Base-by-base conservation (phyloP, 2,329 filamentous ascomycete genomes). In the Trichoderma cornu-damae region DNA sequence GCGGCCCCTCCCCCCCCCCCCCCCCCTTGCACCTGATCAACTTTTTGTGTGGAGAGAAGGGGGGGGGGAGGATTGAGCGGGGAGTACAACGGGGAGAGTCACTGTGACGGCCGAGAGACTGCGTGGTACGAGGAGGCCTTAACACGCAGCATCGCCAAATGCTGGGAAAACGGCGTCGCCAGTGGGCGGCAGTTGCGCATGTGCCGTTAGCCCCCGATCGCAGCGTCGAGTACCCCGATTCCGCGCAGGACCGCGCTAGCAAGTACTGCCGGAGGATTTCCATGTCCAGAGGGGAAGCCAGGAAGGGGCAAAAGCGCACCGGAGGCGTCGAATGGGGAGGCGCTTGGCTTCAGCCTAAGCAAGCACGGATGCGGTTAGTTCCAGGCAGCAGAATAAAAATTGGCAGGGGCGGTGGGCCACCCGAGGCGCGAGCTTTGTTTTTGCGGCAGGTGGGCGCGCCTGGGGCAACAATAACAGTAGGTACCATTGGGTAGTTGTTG, bases 321-420 rank as follows among this genome's bases (percentile, higher is more conserved):
- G 9, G 57, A 55, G 51, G 57, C 57, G 50, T 59, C 50, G 43
- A 59, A 55, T 59, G 38, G 50, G 57, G 28, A 49, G 51, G 44
- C 57, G 50, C 47, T 58, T 58, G 47, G 43, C 40, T 20, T 24
- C 43, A 46, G 37, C 24, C 48, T 42, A 51, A 28, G 26, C 26
- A 38, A n/a, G 42, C 47, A 54, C 48, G 20, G 43, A 44, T 50
- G 50, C 32, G 51, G 44, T 34, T 43, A 55, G 50, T 8, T 55
- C 22, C 44, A 59, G 57, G 57, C 57, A 59, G 51, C 57, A 59
- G 57, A 59, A 59, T 59, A 49, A 59, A 59, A 55, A 43, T 8
- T 22, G 40, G 42, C 51, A 35, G 37, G 51, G 51, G 51, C 51
- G n/a, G 22, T 32, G 40, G 42, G 22, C 18, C 9, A 35, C 20